These are phyloP conservation scores for Cutaneotrichosporon sp. DNA, from an alignment of 1,284 basidiomycete genomes.

Conservation along the genomic window DNA sequence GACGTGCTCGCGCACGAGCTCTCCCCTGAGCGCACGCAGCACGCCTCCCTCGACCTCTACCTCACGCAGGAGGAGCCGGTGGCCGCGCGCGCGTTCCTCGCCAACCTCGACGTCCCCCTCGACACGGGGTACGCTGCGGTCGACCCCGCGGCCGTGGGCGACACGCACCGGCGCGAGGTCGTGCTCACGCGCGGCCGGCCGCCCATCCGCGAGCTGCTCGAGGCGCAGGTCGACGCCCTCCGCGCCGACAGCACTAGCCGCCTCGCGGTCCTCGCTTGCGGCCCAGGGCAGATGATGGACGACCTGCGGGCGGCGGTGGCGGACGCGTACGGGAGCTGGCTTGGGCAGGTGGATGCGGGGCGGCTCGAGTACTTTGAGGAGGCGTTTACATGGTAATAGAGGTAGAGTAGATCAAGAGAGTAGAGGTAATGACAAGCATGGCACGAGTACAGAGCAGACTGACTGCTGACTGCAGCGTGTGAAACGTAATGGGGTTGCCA, in stretches of 20 bases:
- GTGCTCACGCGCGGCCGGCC: slow-evolving; percentile 28
- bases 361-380: slow-evolving; percentile 34
- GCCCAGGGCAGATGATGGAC: slow-evolving; percentile 41
- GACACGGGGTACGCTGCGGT: neutral
- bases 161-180: neutral
- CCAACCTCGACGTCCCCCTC: neutral
- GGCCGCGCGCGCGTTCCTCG: slow-evolving; percentile 1
- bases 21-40: neutral
- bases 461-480: no score
- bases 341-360: slow-evolving; percentile 20
- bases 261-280: slow-evolving; percentile 36
- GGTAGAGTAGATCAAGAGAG: no score
- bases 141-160: neutral
- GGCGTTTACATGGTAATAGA: slow-evolving; percentile 10
- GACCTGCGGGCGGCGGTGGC: slow-evolving; percentile 30
- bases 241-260: slow-evolving; percentile 18
- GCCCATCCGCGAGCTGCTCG: slow-evolving; percentile 24
- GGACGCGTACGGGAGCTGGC: slow-evolving; percentile 24
- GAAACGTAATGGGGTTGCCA: no score
- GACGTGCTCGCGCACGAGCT: slow-evolving; percentile 36
- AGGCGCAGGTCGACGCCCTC: slow-evolving; percentile 9
- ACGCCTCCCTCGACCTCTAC: slow-evolving; percentile 22
- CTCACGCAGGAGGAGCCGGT: slow-evolving; percentile 10
- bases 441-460: no score
- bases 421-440: no score